A percentile compares a stretch with the other conserved stretches of the same genome.
Evolutionary conservation across 2,329 filamentous ascomycete species (phyloP).

Genomic region (Talaromyces rugulosus): DNA sequence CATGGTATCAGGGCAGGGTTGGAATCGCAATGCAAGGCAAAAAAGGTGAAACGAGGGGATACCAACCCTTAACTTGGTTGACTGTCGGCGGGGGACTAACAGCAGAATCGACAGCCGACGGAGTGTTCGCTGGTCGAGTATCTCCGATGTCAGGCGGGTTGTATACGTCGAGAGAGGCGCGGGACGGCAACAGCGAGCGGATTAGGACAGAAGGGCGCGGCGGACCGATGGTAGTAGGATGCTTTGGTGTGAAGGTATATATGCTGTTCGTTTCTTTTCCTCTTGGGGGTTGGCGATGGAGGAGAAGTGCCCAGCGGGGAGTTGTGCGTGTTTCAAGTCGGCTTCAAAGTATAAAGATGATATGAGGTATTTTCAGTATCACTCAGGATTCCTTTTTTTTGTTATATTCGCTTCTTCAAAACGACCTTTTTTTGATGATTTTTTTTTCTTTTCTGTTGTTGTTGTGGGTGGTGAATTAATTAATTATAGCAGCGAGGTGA

Average conservation of each 20-base stretch:
- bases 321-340: background rate
- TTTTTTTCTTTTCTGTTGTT: background rate
- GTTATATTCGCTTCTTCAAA: background rate
- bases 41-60: background rate
- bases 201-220: background rate
- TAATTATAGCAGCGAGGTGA: background rate
- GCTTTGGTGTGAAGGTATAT: background rate
- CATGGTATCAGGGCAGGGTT: background rate
- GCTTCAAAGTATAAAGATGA: background rate
- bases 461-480: background rate
- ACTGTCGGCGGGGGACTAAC: background rate
- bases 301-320: background rate
- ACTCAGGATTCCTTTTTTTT: background rate
- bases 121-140: background rate
- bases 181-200: background rate
- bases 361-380: background rate
- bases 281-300: background rate
- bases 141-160: background rate
- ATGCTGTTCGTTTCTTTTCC: background rate
- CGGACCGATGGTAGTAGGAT: background rate
- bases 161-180: background rate
- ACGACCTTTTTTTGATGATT: background rate
- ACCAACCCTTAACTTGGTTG: conserved; percentile 9
- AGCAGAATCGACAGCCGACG: background rate
- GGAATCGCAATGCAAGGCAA: conserved; percentile 6